Conservation (phyloP, 176 grass and related monocot species). For the Zea luxurians region DNA sequence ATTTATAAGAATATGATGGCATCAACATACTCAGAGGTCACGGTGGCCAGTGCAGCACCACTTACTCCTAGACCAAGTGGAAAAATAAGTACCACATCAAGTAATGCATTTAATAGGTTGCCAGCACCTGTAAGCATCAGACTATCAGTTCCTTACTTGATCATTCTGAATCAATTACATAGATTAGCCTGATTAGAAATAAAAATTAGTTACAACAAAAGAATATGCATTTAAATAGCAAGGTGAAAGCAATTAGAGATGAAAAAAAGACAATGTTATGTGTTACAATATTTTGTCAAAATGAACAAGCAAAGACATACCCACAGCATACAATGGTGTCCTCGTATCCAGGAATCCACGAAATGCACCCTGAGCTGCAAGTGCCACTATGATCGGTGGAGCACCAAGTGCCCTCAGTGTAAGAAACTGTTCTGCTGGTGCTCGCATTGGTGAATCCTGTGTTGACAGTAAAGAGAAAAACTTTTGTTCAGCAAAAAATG, state of each 20-base stretch:
- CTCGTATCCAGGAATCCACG: conserved; percentile 95
- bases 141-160: background rate
- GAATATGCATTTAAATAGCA: background rate
- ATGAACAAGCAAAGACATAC: conserved; percentile 39
- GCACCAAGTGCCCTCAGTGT: conserved; percentile 79
- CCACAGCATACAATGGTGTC: conserved; percentile 87
- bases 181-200: background rate
- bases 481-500: background rate
- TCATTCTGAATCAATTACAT: background rate
- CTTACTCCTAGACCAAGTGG: conserved; percentile 84
- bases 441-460: conserved; percentile 86
- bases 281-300: background rate
- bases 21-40: conserved; percentile 84
- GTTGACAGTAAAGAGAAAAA: conserved; percentile 10
- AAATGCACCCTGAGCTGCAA: conserved; percentile 93
- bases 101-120: conserved; percentile 73
- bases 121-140: conserved; percentile 61
- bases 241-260: background rate
- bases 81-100: conserved; percentile 83
- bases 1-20: conserved; percentile 32
- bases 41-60: conserved; percentile 86
- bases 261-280: no score
- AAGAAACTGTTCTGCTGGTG: conserved; percentile 89
- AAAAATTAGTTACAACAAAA: background rate
- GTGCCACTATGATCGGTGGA: conserved; percentile 82